Percentiles rank a stretch among this genome's conserved stretches.
phyloP scores from a whole-genome alignment of 768 basidiomycete species.

The Pleurotus citrinopileatus region DNA sequence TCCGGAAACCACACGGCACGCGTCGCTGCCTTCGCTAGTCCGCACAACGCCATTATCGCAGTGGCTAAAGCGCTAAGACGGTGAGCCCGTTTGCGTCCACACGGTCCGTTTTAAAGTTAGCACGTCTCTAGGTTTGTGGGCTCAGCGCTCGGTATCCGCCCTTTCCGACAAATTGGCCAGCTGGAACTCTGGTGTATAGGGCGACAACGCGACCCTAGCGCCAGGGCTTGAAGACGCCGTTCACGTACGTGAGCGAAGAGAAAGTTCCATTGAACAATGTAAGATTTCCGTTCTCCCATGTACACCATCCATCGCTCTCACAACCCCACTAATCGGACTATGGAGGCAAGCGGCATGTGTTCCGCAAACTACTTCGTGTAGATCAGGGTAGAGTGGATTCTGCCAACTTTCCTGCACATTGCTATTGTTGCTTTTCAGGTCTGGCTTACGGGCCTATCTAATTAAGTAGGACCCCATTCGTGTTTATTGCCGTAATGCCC shows the following conservation, averaged over 20 bases:
- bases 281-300: not conserved
- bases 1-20: no score
- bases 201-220: not conserved
- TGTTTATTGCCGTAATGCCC: not conserved
- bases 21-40: no score
- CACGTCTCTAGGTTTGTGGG: no score
- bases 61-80: no score
- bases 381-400: conserved; percentile 6
- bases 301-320: not conserved
- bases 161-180: no score
- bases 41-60: no score
- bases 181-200: not conserved
- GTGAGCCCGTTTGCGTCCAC: no score
- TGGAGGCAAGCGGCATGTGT: not conserved
- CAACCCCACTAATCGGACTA: not conserved
- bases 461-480: not conserved
- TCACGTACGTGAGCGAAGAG: conserved; percentile 1
- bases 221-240: not conserved
- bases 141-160: no score
- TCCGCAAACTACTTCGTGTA: not conserved
- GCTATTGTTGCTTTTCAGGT: not conserved
- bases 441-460: not conserved
- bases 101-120: no score
- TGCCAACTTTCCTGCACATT: not conserved
- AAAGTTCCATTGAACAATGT: conserved; percentile 4